Evolutionary conservation across 495 filamentous ascomycete species (phyloP).

Genomic region (Rostrohypoxylon terebratum): DNA sequence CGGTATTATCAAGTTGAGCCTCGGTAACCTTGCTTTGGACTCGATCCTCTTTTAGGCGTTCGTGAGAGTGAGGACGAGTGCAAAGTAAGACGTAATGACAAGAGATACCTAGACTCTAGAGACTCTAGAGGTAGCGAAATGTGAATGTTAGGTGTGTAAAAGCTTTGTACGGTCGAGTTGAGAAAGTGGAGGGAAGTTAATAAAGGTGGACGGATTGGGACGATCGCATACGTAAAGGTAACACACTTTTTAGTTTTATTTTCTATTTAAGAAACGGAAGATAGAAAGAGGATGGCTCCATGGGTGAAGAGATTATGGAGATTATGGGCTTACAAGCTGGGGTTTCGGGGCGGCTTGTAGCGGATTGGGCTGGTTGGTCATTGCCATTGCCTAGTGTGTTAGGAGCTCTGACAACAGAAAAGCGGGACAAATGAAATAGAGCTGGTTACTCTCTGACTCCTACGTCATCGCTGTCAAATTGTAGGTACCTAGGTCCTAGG

Average conservation of each 20-base stretch:
- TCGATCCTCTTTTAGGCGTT: conserved; percentile 16
- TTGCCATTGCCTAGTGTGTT: not conserved
- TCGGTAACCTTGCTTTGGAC: conserved; percentile 1
- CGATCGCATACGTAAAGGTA: conserved; percentile 40
- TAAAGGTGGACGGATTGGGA: conserved; percentile 38
- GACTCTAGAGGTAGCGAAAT: not conserved
- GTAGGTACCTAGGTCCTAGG: too few species aligned
- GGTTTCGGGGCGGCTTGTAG: not conserved
- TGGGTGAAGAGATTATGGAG: conserved; percentile 9
- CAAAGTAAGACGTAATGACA: conserved; percentile 12
- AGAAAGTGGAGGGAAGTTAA: conserved; percentile 32
- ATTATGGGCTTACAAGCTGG: too few species aligned
- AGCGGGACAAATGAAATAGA: conserved; percentile 18
- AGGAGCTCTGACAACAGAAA: conserved; percentile 30
- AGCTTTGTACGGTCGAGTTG: not conserved
- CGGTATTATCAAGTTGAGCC: not conserved
- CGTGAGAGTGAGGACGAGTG: not conserved
- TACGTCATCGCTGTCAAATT: conserved; percentile 42
- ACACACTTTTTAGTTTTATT: conserved; percentile 10
- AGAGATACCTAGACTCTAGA: too few species aligned
- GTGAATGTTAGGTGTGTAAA: not conserved
- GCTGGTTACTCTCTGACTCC: conserved; percentile 31
- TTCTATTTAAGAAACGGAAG: conserved; percentile 30
- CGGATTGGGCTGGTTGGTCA: not conserved
- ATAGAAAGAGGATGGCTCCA: conserved; percentile 17